These are phyloP conservation scores for Chaetomiaceae sp. DNA, from an alignment of 2,329 filamentous ascomycete species.

Conservation along the genomic window DNA sequence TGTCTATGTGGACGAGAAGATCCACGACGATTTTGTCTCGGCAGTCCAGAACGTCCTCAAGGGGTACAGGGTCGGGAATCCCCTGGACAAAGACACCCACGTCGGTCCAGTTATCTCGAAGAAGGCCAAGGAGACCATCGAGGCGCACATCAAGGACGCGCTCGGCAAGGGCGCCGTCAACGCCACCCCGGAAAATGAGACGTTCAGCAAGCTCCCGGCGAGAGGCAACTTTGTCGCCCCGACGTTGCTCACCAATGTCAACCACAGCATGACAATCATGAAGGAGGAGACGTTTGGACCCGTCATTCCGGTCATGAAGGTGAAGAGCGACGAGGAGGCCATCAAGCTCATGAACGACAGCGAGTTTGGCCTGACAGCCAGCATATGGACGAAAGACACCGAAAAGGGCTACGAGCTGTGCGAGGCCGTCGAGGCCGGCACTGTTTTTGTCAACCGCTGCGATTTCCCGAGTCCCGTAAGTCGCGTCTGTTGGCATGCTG, in stretches of 20 bases:
- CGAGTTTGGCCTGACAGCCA: slow-evolving; percentile 91
- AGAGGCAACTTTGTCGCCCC: slow-evolving; percentile 87
- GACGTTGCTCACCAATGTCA: slow-evolving; percentile 73
- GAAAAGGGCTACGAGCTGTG: slow-evolving; percentile 69
- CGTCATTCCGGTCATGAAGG: slow-evolving; percentile 85
- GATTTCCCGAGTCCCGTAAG: slow-evolving; percentile 88
- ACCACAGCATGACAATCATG: slow-evolving; percentile 84
- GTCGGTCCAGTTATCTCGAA: slow-evolving; percentile 86
- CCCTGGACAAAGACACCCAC: slow-evolving; percentile 71
- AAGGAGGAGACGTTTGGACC: slow-evolving; percentile 93
- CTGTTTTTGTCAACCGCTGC: slow-evolving; percentile 91
- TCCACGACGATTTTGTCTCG: slow-evolving; percentile 78
- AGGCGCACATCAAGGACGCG: slow-evolving; percentile 76
- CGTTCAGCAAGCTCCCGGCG: slow-evolving; percentile 67
- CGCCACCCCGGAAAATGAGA: slow-evolving; percentile 74
- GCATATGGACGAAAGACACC: slow-evolving; percentile 92
- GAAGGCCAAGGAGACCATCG: slow-evolving; percentile 69
- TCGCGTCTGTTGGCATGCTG: slow-evolving; percentile 25
- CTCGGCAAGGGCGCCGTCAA: slow-evolving; percentile 78
- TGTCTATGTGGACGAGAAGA: slow-evolving; percentile 80
- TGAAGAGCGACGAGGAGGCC: slow-evolving; percentile 75
- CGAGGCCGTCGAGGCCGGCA: slow-evolving; percentile 82
- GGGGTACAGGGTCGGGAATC: slow-evolving; percentile 84
- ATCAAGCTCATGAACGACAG: slow-evolving; percentile 88
- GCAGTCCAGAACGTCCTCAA: slow-evolving; percentile 75